Percentiles rank a stretch among this genome's conserved stretches.
Conservation (phyloP, 441 rosid genomes). For the Capsella rubella region DNA sequence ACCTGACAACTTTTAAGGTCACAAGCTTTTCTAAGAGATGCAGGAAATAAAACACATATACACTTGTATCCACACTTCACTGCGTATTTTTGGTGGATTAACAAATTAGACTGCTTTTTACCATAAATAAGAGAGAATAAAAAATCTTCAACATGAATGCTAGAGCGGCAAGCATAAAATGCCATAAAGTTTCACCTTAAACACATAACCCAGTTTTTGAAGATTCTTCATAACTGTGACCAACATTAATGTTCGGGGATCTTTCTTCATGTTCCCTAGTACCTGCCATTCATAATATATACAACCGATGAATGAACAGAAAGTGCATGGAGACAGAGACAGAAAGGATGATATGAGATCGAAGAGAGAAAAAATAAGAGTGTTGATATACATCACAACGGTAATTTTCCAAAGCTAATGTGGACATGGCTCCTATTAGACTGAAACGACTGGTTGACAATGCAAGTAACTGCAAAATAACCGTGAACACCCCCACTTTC, state of each 20-base stretch:
- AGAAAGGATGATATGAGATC: slow-evolving; percentile 16
- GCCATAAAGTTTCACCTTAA: slow-evolving; percentile 63
- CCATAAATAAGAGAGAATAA: neutral
- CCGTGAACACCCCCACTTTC: slow-evolving; percentile 1
- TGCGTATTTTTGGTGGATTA: slow-evolving; percentile 21
- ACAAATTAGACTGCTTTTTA: slow-evolving; percentile 27
- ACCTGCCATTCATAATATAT: slow-evolving; percentile 60
- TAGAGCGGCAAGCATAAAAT: slow-evolving; percentile 25
- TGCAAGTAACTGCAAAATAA: slow-evolving; percentile 19
- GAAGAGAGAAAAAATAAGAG: slow-evolving; percentile 10
- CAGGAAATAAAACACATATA: slow-evolving; percentile 26
- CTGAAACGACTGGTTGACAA: slow-evolving; percentile 5
- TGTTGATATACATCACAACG: slow-evolving; percentile 9
- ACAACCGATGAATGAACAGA: slow-evolving; percentile 14
- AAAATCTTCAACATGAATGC: slow-evolving; percentile 14
- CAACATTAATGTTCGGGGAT: slow-evolving; percentile 78
- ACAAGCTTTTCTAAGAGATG: slow-evolving; percentile 51
- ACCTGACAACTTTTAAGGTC: slow-evolving; percentile 64
- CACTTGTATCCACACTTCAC: slow-evolving; percentile 24
- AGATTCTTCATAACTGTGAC: slow-evolving; percentile 83
- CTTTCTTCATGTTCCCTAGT: slow-evolving; percentile 77
- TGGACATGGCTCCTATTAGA: slow-evolving; percentile 1
- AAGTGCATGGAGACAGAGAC: slow-evolving; percentile 7
- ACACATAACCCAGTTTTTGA: slow-evolving; percentile 76
- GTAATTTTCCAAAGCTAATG: slow-evolving; percentile 1